Evolutionary conservation across 768 basidiomycete genomes (phyloP), one percentile per base, ranked within the genome.

Genomic region (Tricholoma terreum): DNA sequence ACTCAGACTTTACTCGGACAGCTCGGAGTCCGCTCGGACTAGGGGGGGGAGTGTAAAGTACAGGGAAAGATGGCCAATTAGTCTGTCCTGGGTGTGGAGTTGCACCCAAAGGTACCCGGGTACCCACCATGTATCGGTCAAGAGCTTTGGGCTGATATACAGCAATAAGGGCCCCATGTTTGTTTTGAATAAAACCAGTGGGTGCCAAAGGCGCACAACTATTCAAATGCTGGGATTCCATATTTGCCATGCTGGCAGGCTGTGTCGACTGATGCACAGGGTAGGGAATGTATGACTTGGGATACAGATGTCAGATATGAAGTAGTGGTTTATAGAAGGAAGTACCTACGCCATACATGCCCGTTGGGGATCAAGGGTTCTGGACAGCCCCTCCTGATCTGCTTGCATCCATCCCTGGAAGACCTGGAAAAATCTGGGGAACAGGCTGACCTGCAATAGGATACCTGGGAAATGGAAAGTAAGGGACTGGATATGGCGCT

Each of bases 131-230:
- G 62, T 89, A 89, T 53, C 83, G 82, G 60, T 87, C 81, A 24
- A 89, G 77, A 1, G 84, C 87, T 46, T 90, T 87, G 3, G 84
- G 84, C 22, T 80, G 81, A 65, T 90, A 90, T 31, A 89, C 79
- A 21, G 89, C 80, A 40, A 89, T 81, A 27, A 90, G 75, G n/a
- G 82, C 82, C 4, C 89, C 87, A 51, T 86, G 84, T 55, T 88
- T 85, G 54, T 84, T 84, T 58, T 89, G 86, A 53, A 87, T 81
- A 64, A 89, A 90, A 1, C 86, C 85, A 0, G 84, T 81, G 1
- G 87, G 84, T 45, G 80, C 73, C 10, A 88, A 71, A 15, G 88
- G 86, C 4, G 86, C 78, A 63, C 84, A 82, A 31, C 62, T 58
- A 52, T 66, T 64, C 21, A 69, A 49, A 7, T 59, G 62, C 43